Conservation (phyloP, 2,329 filamentous ascomycete species). For the Dactylellina cionopaga region DNA sequence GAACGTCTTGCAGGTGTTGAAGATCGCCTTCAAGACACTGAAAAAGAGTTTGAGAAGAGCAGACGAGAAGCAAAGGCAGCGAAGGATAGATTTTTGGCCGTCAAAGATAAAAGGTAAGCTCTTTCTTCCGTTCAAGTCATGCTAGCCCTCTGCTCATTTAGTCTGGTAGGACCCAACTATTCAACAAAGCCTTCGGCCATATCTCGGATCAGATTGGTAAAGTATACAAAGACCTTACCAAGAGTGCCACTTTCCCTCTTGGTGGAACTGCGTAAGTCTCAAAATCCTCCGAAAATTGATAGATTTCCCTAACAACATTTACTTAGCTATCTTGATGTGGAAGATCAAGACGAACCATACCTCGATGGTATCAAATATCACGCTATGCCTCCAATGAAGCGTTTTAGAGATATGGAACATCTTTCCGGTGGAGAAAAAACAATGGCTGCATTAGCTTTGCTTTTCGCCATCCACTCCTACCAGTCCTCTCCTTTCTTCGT, state of each 20-base stretch:
- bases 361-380: constrained; percentile 97
- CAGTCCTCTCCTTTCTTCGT: constrained; percentile 98
- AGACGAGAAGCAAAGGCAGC: constrained; percentile 77
- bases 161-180: constrained; percentile 74
- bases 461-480: constrained; percentile 97
- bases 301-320: constrained; percentile 7
- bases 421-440: constrained; percentile 97
- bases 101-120: constrained; percentile 75
- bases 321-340: constrained; percentile 83
- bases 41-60: constrained; percentile 88
- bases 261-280: constrained; percentile 74
- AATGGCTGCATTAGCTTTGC: constrained; percentile 93
- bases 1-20: constrained; percentile 89
- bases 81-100: constrained; percentile 82
- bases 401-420: constrained; percentile 99
- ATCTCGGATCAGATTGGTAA: constrained; percentile 93
- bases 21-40: constrained; percentile 80
- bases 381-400: constrained; percentile 97
- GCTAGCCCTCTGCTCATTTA: neutral
- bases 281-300: neutral
- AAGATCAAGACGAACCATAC: constrained; percentile 96
- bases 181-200: constrained; percentile 93
- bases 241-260: constrained; percentile 88
- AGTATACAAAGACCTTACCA: constrained; percentile 94
- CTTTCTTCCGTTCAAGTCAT: neutral